Evolutionary conservation across 176 grass and related monocot genomes (phyloP), one percentile per base, ranked within the genome.

Genomic region (Avena eriantha): DNA sequence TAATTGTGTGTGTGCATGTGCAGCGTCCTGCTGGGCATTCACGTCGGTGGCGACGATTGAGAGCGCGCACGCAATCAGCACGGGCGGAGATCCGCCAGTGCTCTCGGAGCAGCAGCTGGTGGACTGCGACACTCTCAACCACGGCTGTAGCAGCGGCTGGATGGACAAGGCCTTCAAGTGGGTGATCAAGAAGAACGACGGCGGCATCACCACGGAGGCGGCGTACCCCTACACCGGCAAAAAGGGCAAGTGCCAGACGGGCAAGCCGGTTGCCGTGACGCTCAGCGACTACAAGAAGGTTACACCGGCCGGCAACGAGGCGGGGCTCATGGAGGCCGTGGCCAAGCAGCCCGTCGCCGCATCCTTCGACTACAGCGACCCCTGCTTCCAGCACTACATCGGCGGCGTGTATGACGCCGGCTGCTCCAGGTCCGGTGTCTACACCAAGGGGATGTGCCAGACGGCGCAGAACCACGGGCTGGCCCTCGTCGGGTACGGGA

Each of bases 291-390:
- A 69, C 65, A 36, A 69, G 65, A 35, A 10, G 31, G 3, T 69
- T 69, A 0, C 15, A 10, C 33, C 65, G 31, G 0, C 65, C 2
- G 65, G 65, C 13, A 0, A 69, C 65, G 65, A 69, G 65, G 3
- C 16, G 65, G 65, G 0, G 31, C 65, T 69, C 1, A 36, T 36
- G 65, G 65, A 0, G 65, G 65, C 65, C 65, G 65, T 69, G 65
- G 65, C 65, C 15, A 33, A 69, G 33, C 65, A 69, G 65, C 65
- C 65, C 65, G 65, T 69, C 65, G 65, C 65, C 33, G 65, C 15
- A 69, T 69, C 65, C 65, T 69, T 69, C 33, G 65, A 69, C 65
- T 69, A 69, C 65, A 69, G 65, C 18, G 65, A 69, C 65, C 65
- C 65, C 65, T 69, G 65, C 65, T 69, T 69, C 65, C 31, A 69